Percentiles rank a stretch among this genome's conserved stretches.
Conservation (phyloP, 345 rosid species). For the Passiflora organensis region DNA sequence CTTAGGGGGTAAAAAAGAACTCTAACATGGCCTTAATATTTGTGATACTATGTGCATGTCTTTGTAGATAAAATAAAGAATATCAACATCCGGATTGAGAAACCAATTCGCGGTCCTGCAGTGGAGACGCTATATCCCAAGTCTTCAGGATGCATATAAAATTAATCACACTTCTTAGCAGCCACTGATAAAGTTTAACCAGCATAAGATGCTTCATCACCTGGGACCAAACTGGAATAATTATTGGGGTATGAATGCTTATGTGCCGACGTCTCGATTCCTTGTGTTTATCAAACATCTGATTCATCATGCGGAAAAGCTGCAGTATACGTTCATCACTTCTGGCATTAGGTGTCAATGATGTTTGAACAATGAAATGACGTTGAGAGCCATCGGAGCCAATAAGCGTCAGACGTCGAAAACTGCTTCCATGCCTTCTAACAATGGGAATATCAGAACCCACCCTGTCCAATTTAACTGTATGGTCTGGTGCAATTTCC, state of each 20-base stretch:
- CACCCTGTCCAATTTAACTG: constrained; percentile 80
- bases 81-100: neutral
- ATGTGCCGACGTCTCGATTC: constrained; percentile 90
- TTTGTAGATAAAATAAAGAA: neutral
- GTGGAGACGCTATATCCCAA: neutral
- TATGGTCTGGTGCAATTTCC: constrained; percentile 97
- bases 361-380: constrained; percentile 96
- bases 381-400: constrained; percentile 97
- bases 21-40: neutral
- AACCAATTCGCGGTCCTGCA: neutral
- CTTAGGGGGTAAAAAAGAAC: too few species aligned
- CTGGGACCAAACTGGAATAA: constrained; percentile 99
- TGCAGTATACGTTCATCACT: constrained; percentile 96
- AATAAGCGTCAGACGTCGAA: constrained; percentile 87
- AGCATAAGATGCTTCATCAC: constrained; percentile 26
- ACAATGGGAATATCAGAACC: constrained; percentile 97
- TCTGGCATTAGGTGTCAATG: constrained; percentile 97
- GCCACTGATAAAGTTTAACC: neutral
- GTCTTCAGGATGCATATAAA: neutral
- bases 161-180: neutral
- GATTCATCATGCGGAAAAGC: constrained; percentile 97
- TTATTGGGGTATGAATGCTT: constrained; percentile 90
- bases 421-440: constrained; percentile 98
- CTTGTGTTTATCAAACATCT: constrained; percentile 98
- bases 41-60: neutral